Evolutionary conservation across 768 basidiomycete genomes (phyloP), one percentile per base, ranked within the genome.

Genomic region (Macrolepiota dolichaula): DNA sequence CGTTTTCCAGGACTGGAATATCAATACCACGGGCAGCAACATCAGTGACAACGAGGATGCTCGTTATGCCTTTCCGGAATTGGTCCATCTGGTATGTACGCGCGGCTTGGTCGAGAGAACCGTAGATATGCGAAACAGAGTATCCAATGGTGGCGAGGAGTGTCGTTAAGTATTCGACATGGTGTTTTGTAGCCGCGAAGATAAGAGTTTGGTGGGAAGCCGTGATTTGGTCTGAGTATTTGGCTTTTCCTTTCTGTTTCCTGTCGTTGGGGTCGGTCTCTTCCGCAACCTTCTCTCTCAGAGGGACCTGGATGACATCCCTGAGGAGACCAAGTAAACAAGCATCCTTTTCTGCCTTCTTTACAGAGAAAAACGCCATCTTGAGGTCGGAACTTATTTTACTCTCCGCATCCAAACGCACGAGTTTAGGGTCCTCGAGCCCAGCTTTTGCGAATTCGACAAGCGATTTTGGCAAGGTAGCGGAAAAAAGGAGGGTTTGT

Each of bases 391-490:
- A 76, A 68, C 94, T 96, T 69, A 99, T 94, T 76, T 97, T 98
- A 71, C 89, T 90, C 71, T 99, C 97, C 4, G 93, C 88, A 68
- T 99, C 97, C 32, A 99, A 81, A n/a, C 97, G 90, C 22, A 98
- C 89, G 42, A 99, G 87, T 71, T 95, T 94, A 10, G 97, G 97
- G 67, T 96, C 88, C 64, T 88, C 85, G 19, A 99, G 79, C 42
- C 97, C 97, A 27, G 96, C 97, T 70, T 95, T 97, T n/a, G 97
- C 95, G 70, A 99, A 99, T 54, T 98, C 96, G 52, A 98, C 94
- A 15, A 99, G 84, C 4, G 94, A 89, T 70, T 94, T 94, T 4
- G 97, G 97, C 3, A 99, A 81, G 0, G 97, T 99, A 1, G 97
- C 97, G 0, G 96, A 98, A 73, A 98, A 98, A 4, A 99, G 83